Evolutionary conservation across 768 basidiomycete species (phyloP).

Genomic region (Rhizopogon vesiculosus): DNA sequence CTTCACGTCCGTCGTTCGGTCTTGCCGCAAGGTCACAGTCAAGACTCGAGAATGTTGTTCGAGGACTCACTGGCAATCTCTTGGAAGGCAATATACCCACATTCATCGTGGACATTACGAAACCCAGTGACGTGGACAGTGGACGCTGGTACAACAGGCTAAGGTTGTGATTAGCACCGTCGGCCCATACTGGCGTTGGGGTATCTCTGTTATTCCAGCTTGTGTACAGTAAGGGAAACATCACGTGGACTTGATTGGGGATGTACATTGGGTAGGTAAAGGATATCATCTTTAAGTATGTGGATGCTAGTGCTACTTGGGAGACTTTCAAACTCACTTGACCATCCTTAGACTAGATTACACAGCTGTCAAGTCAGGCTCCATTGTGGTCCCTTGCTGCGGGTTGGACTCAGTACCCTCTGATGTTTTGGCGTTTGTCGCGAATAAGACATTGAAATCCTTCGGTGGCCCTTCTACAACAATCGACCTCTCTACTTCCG

Average conservation of each 20-base stretch:
- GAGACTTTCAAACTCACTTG: slow-evolving; percentile 11
- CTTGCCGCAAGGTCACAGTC: slow-evolving; percentile 63
- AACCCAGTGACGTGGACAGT: slow-evolving; percentile 46
- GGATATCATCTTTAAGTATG: slow-evolving; percentile 56
- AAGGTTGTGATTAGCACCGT: slow-evolving; percentile 74
- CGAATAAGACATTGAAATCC: slow-evolving; percentile 63
- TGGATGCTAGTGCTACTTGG: slow-evolving; percentile 6
- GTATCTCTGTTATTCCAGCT: slow-evolving; percentile 73
- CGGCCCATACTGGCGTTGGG: slow-evolving; percentile 71
- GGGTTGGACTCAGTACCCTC: slow-evolving; percentile 78
- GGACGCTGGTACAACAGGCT: slow-evolving; percentile 49
- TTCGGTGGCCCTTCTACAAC: slow-evolving; percentile 29
- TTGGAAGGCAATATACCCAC: slow-evolving; percentile 38
- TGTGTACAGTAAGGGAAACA: slow-evolving; percentile 73
- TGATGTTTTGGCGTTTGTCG: slow-evolving; percentile 64
- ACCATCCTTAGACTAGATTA: slow-evolving; percentile 56
- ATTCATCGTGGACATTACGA: slow-evolving; percentile 58
- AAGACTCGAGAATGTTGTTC: slow-evolving; percentile 52
- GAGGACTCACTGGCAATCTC: slow-evolving; percentile 34
- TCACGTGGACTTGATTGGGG: slow-evolving; percentile 84
- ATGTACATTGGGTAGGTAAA: slow-evolving; percentile 62
- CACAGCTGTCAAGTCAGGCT: slow-evolving; percentile 59
- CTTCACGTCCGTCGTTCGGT: slow-evolving; percentile 68
- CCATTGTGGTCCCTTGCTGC: slow-evolving; percentile 76
- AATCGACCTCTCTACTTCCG: slow-evolving; percentile 55